Evolutionary conservation across 257 asterid genomes (phyloP).

Genomic region (Sherardia arvensis): DNA sequence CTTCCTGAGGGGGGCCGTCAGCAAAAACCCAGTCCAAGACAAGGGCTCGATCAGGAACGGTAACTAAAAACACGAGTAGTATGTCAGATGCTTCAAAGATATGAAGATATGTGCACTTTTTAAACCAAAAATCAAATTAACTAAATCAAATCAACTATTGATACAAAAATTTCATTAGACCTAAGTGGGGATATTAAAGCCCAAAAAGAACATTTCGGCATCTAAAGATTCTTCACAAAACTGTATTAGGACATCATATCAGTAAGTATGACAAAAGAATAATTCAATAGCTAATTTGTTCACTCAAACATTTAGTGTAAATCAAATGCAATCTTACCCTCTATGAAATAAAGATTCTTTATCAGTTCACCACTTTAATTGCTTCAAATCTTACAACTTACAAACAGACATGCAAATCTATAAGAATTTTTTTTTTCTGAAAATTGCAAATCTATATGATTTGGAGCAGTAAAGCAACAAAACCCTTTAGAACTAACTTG

Average conservation of each 20-base stretch:
- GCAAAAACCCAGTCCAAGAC: slow-evolving; percentile 95
- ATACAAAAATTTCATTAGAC: neutral
- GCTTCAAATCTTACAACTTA: neutral
- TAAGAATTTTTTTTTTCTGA: no score
- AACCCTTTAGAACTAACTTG: slow-evolving; percentile 9
- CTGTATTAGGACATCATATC: neutral
- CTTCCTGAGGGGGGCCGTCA: slow-evolving; percentile 82
- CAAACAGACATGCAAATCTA: neutral
- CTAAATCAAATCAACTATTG: neutral
- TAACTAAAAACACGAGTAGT: slow-evolving; percentile 42
- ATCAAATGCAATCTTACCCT: neutral
- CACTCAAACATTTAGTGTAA: neutral
- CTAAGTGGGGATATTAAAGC: no score
- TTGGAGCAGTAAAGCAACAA: neutral
- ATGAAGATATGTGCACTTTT: neutral
- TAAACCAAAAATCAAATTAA: neutral
- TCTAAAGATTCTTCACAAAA: neutral
- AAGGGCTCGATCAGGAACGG: slow-evolving; percentile 66
- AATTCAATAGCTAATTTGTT: neutral
- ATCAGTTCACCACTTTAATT: neutral
- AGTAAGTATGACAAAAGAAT: neutral
- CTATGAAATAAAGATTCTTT: neutral
- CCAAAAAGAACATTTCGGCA: neutral
- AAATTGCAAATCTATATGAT: neutral
- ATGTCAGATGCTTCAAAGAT: slow-evolving; percentile 12